A percentile compares a stretch with the other conserved stretches of the same genome.
Conservation (phyloP, 2,329 filamentous ascomycete genomes). For the Fusarium duplospermum region DNA sequence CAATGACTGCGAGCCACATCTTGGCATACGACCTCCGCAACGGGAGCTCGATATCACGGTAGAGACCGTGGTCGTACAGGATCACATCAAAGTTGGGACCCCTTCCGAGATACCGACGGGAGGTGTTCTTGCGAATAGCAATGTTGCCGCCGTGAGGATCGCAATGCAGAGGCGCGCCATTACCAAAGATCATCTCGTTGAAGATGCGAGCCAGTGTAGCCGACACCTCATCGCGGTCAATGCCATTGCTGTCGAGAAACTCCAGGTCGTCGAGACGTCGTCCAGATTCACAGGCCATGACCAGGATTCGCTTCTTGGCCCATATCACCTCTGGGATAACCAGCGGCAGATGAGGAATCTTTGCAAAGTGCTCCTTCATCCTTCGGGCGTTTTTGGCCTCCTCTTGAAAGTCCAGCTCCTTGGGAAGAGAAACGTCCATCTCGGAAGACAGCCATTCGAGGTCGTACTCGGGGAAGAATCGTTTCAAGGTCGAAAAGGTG, state of each 20-base stretch:
- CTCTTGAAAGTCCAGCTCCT: conserved; percentile 89
- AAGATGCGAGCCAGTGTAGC: conserved; percentile 91
- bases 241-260: conserved; percentile 85
- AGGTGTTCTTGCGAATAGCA: conserved; percentile 82
- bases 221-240: conserved; percentile 95
- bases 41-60: conserved; percentile 86
- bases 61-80: conserved; percentile 96
- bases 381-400: conserved; percentile 87
- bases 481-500: conserved; percentile 89
- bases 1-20: conserved; percentile 95
- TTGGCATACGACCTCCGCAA: conserved; percentile 91
- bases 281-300: conserved; percentile 94
- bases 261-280: conserved; percentile 88
- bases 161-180: conserved; percentile 89
- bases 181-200: conserved; percentile 99
- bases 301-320: conserved; percentile 88
- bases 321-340: conserved; percentile 91
- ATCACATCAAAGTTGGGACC: conserved; percentile 91
- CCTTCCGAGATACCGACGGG: conserved; percentile 60
- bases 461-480: conserved; percentile 97
- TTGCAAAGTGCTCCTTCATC: conserved; percentile 83
- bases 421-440: conserved; percentile 90
- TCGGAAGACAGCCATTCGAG: conserved; percentile 94
- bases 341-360: conserved; percentile 79
- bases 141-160: conserved; percentile 98